Evolutionary conservation across 345 rosid species (phyloP), one percentile per base, ranked within the genome.

Genomic region (Schrenkiella parvula): DNA sequence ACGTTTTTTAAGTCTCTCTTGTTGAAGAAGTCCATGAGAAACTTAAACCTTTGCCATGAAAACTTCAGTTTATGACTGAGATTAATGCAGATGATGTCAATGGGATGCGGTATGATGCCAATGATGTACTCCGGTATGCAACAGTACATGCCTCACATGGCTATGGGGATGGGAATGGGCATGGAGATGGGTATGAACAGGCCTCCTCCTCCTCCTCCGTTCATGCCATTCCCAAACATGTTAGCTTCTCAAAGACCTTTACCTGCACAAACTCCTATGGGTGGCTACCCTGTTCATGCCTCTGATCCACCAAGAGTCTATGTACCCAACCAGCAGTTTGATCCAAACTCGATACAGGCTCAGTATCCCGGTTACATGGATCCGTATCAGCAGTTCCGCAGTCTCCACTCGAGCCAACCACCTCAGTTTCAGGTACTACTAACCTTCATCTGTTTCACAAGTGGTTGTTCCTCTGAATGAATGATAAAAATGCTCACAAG

Each of bases 71-170:
- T 42, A 48, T 61, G 60, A 68, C 25, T 62, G 61, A 34, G 41
- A 65, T 73, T 47, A 14, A 18, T 73, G 73, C 82, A 90, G 95
- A 84, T 87, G 86, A 91, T 91, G 95, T 91, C 95, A 74, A 83
- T 88, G 92, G 91, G 95, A 78, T 87, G 92, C 48, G 79, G 97
- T 68, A 76, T 88, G 85, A 85, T 83, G 41, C 92, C 92, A 0
- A 84, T 86, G 93, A 86, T 84, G 88, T 90, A 79, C 74, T 85
- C 92, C 0, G 86, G 92, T 1, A 75, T 86, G 74, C 91, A 83
- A 74, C 86, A 83, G 43, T 81, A 76, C 76, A 82, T 84, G 80
- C 79, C 90, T 68, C 70, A 85, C 59, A 80, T 86, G 88, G 86
- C 90, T 5, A 84, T 89, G 80, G 86, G 80, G 38, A 72, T 83